A percentile compares a stretch with the other conserved stretches of the same genome.
phyloP scores from a whole-genome alignment of 345 rosid genomes.

The Camelina sativa region DNA sequence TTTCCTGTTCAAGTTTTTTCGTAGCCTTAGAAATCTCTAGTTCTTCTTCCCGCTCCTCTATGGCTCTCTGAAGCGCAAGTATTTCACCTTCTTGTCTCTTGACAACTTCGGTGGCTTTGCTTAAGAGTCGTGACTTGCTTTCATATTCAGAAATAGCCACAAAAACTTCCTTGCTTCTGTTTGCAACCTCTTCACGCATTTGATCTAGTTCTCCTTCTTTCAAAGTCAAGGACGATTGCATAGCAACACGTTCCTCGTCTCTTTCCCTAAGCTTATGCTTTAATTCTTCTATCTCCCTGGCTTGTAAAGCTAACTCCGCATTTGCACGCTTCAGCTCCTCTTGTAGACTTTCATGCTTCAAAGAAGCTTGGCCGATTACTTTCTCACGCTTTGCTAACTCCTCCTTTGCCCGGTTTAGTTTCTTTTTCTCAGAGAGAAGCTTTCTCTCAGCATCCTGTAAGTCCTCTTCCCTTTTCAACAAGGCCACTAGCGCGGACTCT shows the following conservation, averaged over 20 bases:
- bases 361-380: slow-evolving; percentile 52
- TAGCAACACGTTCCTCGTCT: slow-evolving; percentile 55
- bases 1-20: slow-evolving; percentile 64
- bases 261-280: slow-evolving; percentile 59
- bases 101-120: slow-evolving; percentile 66
- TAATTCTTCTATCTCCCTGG: slow-evolving; percentile 68
- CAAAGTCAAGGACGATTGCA: slow-evolving; percentile 49
- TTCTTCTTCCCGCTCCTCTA: slow-evolving; percentile 69
- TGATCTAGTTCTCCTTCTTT: slow-evolving; percentile 65
- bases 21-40: slow-evolving; percentile 50
- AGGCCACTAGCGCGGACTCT: slow-evolving; percentile 60
- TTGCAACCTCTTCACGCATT: slow-evolving; percentile 54
- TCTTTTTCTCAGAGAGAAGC: slow-evolving; percentile 59
- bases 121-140: slow-evolving; percentile 60
- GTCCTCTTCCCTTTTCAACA: slow-evolving; percentile 74
- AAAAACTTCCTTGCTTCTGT: slow-evolving; percentile 56
- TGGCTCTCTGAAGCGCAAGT: slow-evolving; percentile 52
- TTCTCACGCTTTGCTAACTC: slow-evolving; percentile 61
- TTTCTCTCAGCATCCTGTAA: slow-evolving; percentile 60
- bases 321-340: slow-evolving; percentile 62
- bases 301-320: slow-evolving; percentile 64
- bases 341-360: slow-evolving; percentile 62
- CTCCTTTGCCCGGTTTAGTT: slow-evolving; percentile 56
- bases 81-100: slow-evolving; percentile 69
- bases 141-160: slow-evolving; percentile 53